A percentile compares a stretch with the other conserved stretches of the same genome.
Evolutionary conservation across 306 rosid species (phyloP).

Genomic region (Trifolium repens): DNA sequence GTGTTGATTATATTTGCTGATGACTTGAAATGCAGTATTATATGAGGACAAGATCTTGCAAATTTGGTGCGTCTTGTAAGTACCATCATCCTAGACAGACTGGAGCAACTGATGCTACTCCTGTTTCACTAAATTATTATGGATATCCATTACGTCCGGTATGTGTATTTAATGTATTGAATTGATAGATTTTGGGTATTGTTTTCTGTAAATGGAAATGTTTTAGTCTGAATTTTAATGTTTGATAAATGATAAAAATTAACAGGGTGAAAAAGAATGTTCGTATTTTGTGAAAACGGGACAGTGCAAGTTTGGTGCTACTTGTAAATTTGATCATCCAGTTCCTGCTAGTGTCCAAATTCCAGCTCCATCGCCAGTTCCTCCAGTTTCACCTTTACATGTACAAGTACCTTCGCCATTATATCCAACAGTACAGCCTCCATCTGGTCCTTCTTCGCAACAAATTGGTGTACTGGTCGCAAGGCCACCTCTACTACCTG

Average conservation of each 20-base stretch:
- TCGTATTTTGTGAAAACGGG: conserved; percentile 94
- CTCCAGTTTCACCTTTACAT: conserved; percentile 62
- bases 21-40: conserved; percentile 68
- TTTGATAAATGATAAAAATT: conserved; percentile 43
- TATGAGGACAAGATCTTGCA: conserved; percentile 83
- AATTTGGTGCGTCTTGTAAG: conserved; percentile 88
- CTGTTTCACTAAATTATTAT: conserved; percentile 65
- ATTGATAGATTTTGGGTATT: conserved; percentile 13
- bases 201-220: conserved; percentile 22
- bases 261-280: conserved; percentile 96
- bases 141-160: conserved; percentile 74
- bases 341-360: conserved; percentile 67
- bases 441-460: conserved; percentile 81
- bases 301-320: conserved; percentile 87
- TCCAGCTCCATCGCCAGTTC: conserved; percentile 59
- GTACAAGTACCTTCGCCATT: conserved; percentile 58
- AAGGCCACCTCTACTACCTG: conserved; percentile 77
- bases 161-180: conserved; percentile 36
- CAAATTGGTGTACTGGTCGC: conserved; percentile 79
- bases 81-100: conserved; percentile 85
- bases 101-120: conserved; percentile 52
- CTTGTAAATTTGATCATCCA: conserved; percentile 96
- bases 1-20: conserved; percentile 40
- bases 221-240: conserved; percentile 23
- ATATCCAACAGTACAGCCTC: conserved; percentile 69